phyloP scores from a whole-genome alignment of 176 grass and related monocot genomes.

The Olyra latifolia region DNA sequence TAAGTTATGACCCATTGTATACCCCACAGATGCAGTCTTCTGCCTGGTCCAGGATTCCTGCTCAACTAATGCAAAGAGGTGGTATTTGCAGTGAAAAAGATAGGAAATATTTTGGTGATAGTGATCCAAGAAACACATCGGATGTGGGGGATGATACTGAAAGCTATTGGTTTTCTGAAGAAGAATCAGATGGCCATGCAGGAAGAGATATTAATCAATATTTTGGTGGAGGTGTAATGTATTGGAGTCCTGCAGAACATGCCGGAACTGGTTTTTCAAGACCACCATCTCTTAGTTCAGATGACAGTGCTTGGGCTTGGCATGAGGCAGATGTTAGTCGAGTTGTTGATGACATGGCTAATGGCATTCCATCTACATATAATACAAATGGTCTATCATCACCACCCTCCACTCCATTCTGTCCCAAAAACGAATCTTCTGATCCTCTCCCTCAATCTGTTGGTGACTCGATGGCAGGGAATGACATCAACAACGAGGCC shows the following conservation, averaged over 20 bases:
- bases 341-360: slow-evolving; percentile 81
- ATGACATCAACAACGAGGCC: slow-evolving; percentile 46
- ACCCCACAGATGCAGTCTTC: slow-evolving; percentile 67
- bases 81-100: slow-evolving; percentile 64
- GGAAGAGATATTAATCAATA: slow-evolving; percentile 90
- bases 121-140: slow-evolving; percentile 51
- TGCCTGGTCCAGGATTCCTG: slow-evolving; percentile 55
- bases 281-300: slow-evolving; percentile 87
- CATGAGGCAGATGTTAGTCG: slow-evolving; percentile 94
- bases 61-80: slow-evolving; percentile 57
- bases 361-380: slow-evolving; percentile 58
- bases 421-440: slow-evolving; percentile 49
- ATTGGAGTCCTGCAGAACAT: slow-evolving; percentile 95
- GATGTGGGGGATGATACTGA: slow-evolving; percentile 86
- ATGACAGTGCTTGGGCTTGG: slow-evolving; percentile 97
- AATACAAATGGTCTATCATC: slow-evolving; percentile 61
- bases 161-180: slow-evolving; percentile 92
- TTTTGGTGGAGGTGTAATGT: slow-evolving; percentile 99
- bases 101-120: slow-evolving; percentile 50
- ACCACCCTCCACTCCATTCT: slow-evolving; percentile 56
- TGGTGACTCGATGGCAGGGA: slow-evolving; percentile 54
- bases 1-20: slow-evolving; percentile 69
- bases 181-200: slow-evolving; percentile 68
- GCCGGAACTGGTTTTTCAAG: slow-evolving; percentile 76
- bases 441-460: slow-evolving; percentile 43